Conservation (phyloP, 2,329 filamentous ascomycete genomes). For the Colletotrichum sp. region DNA sequence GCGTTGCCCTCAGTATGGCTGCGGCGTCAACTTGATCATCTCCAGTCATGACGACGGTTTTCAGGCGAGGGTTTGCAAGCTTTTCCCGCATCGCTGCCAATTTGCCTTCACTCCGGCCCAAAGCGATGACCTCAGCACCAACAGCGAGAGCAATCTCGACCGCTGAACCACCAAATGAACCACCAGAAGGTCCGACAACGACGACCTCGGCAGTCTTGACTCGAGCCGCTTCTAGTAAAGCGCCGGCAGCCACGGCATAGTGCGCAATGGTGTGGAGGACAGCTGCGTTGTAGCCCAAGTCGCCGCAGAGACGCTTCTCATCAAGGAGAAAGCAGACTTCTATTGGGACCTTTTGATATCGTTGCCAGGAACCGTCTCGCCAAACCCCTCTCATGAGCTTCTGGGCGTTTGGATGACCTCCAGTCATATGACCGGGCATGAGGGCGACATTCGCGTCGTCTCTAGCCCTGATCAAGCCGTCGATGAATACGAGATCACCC, state of each 20-base stretch:
- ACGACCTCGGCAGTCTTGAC: conserved; percentile 54
- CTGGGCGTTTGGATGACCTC: conserved; percentile 26
- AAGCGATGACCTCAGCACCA: conserved; percentile 57
- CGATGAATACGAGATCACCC: conserved; percentile 38
- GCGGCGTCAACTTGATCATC: conserved; percentile 38
- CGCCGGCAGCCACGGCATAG: conserved; percentile 49
- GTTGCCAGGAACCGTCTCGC: conserved; percentile 35
- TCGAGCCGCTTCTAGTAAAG: conserved; percentile 40
- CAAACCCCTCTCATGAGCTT: conserved; percentile 31
- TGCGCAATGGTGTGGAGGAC: conserved; percentile 44
- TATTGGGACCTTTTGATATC: conserved; percentile 32
- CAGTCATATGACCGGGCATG: conserved; percentile 31
- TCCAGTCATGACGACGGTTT: conserved; percentile 44
- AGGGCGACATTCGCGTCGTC: conserved; percentile 32
- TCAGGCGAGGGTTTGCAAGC: conserved; percentile 32
- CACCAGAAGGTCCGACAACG: conserved; percentile 55
- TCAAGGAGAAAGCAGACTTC: conserved; percentile 38
- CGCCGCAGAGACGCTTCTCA: conserved; percentile 30
- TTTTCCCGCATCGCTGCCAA: conserved; percentile 27
- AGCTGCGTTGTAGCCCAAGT: conserved; percentile 42
- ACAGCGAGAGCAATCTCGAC: conserved; percentile 54
- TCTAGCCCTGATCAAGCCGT: conserved; percentile 31
- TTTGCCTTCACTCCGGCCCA: conserved; percentile 46
- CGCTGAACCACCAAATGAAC: conserved; percentile 51
- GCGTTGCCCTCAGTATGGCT: conserved; percentile 35